phyloP scores from a whole-genome alignment of 371 early-diverging fungal genomes.

The Mortierella sp. region DNA sequence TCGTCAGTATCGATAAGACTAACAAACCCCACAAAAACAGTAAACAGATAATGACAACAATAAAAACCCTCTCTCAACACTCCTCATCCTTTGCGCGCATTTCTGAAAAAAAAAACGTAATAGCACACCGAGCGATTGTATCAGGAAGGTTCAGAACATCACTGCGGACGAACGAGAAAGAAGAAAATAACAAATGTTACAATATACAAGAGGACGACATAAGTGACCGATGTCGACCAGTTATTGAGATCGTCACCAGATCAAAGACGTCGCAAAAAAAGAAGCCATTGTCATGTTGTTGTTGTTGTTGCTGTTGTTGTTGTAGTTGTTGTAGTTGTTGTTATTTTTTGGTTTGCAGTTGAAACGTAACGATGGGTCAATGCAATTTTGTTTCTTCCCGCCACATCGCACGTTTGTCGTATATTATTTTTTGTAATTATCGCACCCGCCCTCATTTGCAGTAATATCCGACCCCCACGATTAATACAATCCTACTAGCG shows the following conservation, averaged over 20 bases:
- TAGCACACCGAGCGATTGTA: neutral
- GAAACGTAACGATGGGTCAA: neutral
- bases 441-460: too few relatives aligned
- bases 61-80: neutral
- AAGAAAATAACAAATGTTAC: neutral
- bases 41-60: neutral
- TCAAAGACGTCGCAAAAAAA: neutral
- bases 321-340: too few relatives aligned
- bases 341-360: neutral
- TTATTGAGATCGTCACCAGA: slow-evolving; percentile 9
- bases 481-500: too few relatives aligned
- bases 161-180: neutral
- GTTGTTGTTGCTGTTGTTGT: too few relatives aligned
- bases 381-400: too few relatives aligned
- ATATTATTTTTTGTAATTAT: too few relatives aligned
- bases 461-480: too few relatives aligned
- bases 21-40: neutral
- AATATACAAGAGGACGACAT: neutral
- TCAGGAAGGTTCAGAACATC: slow-evolving; percentile 20
- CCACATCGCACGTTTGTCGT: too few relatives aligned
- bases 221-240: neutral
- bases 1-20: neutral
- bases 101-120: neutral
- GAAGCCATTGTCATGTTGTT: neutral
- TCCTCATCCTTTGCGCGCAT: neutral